These are phyloP conservation scores for Aquilaria yunnanensis DNA, from an alignment of 345 rosid genomes.

Conservation along the genomic window DNA sequence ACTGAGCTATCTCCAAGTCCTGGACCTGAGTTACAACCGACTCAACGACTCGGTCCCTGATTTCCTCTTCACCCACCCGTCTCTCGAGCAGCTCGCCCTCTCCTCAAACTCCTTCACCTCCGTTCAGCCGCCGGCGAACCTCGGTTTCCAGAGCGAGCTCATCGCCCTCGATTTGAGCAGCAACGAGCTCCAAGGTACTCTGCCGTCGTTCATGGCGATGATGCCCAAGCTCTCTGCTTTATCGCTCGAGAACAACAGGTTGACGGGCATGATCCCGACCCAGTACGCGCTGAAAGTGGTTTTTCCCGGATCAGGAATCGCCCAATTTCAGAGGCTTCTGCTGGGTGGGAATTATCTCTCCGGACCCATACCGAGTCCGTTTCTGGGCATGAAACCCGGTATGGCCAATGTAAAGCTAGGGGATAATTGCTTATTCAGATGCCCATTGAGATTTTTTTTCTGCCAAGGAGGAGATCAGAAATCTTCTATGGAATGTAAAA, in stretches of 20 bases:
- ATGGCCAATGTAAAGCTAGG: slow-evolving; percentile 47
- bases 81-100: slow-evolving; percentile 79
- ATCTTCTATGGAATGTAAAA: slow-evolving; percentile 56
- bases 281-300: slow-evolving; percentile 42
- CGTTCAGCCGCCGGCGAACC: slow-evolving; percentile 36
- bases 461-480: slow-evolving; percentile 74
- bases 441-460: slow-evolving; percentile 64
- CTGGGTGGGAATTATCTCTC: slow-evolving; percentile 80
- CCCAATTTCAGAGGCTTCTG: slow-evolving; percentile 61
- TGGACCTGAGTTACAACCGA: slow-evolving; percentile 64
- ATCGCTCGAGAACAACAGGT: slow-evolving; percentile 40
- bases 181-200: slow-evolving; percentile 36
- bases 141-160: slow-evolving; percentile 37
- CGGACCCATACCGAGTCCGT: slow-evolving; percentile 65
- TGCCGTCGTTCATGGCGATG: slow-evolving; percentile 40
- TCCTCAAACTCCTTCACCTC: slow-evolving; percentile 59
- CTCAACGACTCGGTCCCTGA: slow-evolving; percentile 50
- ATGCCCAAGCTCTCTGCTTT: slow-evolving; percentile 49
- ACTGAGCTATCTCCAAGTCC: slow-evolving; percentile 41
- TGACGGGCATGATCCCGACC: slow-evolving; percentile 56
- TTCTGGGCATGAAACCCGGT: slow-evolving; percentile 56
- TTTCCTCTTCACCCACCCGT: slow-evolving; percentile 47
- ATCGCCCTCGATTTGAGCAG: slow-evolving; percentile 47
- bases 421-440: slow-evolving; percentile 67
- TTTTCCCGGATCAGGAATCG: slow-evolving; percentile 34